Evolutionary conservation across 129 eudicot genomes (phyloP).

Genomic region (Ambrosia trifida): DNA sequence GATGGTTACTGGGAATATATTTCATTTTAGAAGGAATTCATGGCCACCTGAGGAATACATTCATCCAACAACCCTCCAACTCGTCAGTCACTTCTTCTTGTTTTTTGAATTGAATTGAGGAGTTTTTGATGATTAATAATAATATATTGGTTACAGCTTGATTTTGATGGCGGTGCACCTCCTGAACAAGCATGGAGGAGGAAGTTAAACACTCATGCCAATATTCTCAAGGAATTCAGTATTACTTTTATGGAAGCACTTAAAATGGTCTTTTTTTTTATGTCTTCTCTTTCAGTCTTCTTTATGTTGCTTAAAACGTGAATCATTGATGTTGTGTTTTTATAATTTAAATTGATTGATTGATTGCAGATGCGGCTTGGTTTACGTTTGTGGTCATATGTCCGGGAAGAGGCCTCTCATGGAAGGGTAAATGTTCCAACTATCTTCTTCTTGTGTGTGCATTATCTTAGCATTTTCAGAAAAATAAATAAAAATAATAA

Average conservation of each 20-base stretch:
- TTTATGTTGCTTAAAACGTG: neutral
- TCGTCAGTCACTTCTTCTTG: too few species aligned
- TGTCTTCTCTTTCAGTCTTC: neutral
- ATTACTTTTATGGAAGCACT: constrained; percentile 86
- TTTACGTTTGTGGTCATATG: constrained; percentile 83
- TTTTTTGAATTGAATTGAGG: too few species aligned
- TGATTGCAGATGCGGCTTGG: constrained; percentile 78
- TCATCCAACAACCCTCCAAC: constrained; percentile 60
- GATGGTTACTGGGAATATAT: constrained; percentile 77
- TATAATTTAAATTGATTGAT: neutral
- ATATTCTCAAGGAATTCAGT: constrained; percentile 87
- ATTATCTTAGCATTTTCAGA: neutral
- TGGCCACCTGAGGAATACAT: constrained; percentile 96
- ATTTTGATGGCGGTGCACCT: constrained; percentile 90
- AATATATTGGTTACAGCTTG: constrained; percentile 47
- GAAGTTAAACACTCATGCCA: constrained; percentile 77
- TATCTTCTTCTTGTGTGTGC: constrained; percentile 1
- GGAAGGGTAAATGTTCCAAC: constrained; percentile 72
- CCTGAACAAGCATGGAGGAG: constrained; percentile 96
- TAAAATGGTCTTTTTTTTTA: constrained; percentile 54
- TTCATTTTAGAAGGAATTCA: constrained; percentile 71
- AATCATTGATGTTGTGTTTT: neutral
- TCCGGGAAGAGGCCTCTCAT: constrained; percentile 96
- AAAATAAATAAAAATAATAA: neutral
- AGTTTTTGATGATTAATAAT: neutral